Percentiles rank a stretch among this genome's conserved stretches.
Evolutionary conservation across 2,329 filamentous ascomycete species (phyloP).

Genomic region (Claviceps sp.): DNA sequence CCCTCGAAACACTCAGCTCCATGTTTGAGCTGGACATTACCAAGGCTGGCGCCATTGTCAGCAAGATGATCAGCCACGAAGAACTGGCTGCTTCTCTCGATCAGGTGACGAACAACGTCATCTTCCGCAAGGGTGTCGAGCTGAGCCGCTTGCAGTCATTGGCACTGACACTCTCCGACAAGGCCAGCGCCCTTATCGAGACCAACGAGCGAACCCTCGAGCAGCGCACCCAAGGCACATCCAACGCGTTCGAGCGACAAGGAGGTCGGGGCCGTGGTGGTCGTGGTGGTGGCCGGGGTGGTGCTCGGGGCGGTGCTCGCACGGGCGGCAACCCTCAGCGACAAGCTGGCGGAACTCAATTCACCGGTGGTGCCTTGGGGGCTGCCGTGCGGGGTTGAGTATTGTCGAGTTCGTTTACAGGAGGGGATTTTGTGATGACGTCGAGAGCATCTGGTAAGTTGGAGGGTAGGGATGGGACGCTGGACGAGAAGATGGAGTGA

Average conservation of each 20-base stretch:
- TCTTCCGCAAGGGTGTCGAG: constrained; percentile 99
- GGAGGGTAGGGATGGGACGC: too few relatives aligned
- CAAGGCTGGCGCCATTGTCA: constrained; percentile 90
- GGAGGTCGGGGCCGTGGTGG: constrained; percentile 63
- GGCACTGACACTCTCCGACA: constrained; percentile 86
- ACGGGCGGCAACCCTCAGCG: constrained; percentile 45
- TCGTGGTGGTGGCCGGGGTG: constrained; percentile 45
- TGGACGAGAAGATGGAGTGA: neutral
- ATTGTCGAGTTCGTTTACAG: too few relatives aligned
- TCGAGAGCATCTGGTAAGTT: neutral
- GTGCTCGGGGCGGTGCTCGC: constrained; percentile 47
- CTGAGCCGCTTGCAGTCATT: constrained; percentile 90
- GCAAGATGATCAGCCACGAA: constrained; percentile 99
- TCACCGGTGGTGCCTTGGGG: constrained; percentile 69
- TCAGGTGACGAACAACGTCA: constrained; percentile 92
- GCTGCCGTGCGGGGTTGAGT: constrained; percentile 47
- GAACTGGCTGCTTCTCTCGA: constrained; percentile 92
- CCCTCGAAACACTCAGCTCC: constrained; percentile 65
- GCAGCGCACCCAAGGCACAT: constrained; percentile 89
- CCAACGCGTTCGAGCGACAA: constrained; percentile 90
- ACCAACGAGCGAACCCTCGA: constrained; percentile 94
- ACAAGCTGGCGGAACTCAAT: constrained; percentile 62
- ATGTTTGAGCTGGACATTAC: constrained; percentile 92
- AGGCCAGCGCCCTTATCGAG: constrained; percentile 91
- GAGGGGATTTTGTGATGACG: neutral